Base-by-base conservation (phyloP, 225 moss, liverwort and hornwort species). In the Lunularia cruciata region DNA sequence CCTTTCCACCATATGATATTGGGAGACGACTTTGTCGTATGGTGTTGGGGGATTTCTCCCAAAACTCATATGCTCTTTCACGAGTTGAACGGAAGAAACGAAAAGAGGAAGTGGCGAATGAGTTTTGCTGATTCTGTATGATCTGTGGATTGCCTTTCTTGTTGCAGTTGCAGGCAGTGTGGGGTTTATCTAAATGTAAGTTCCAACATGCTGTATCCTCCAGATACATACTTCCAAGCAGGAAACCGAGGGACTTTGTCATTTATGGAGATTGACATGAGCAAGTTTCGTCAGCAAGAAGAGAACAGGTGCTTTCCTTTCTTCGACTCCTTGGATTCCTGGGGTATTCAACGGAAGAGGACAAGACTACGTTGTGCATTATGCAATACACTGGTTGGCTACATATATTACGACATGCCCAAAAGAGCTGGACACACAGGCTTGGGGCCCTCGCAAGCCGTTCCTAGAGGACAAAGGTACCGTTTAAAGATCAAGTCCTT, bases 341-440 rank as follows among this genome's bases (percentile, higher is more conserved):
- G 81, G 81, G 81, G 81, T 54, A 65, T 81, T 63, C 81, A 81
- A 0, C 73, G 77, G 2, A 70, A 51, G 32, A 70, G 81, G 67
- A 81, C 73, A 4, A 73, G 69, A 65, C 77, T 81, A 9, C 76
- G 81, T 0, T 81, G 81, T 35, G 55, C 60, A 43, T 59, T 63
- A 16, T 81, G 81, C 70, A 77, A 62, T 40, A 36, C 31, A 12
- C 65, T 77, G 57, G 30, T 81, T 15, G 81, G 81, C 20, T 69
- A 61, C 36, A 74, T 81, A 25, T 81, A 81, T 60, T 81, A 76
- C 48, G 81, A 81, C 66, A 74, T 81, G 81, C 71, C 81, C n/a
- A 71, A 71, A 63, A 77, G 77, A 55, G 73, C 28, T 37, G 77
- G 81, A 31, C 6, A 70, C 23, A 49, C 70, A 40, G 73, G 70